Percentiles rank a stretch among this genome's conserved stretches.
Evolutionary conservation across 768 basidiomycete genomes (phyloP).

Genomic region (Podaxis sp.): DNA sequence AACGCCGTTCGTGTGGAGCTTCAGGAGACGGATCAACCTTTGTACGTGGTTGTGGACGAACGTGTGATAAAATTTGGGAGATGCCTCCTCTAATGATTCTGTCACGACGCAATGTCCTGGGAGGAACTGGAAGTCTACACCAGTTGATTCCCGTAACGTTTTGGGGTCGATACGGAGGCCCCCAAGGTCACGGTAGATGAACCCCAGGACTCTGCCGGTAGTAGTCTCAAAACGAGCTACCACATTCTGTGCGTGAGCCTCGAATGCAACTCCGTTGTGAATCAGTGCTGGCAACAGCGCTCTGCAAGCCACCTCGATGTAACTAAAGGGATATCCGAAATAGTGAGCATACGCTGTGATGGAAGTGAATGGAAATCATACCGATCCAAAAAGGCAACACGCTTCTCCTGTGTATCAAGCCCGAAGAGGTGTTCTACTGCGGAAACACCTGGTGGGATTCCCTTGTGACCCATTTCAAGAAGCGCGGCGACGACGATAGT

Average conservation of each 20-base stretch:
- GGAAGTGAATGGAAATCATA: slow-evolving; percentile 20
- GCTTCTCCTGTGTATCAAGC: slow-evolving; percentile 46
- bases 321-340: slow-evolving; percentile 30
- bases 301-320: slow-evolving; percentile 47
- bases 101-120: slow-evolving; percentile 53
- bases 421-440: slow-evolving; percentile 45
- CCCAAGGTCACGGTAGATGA: slow-evolving; percentile 56
- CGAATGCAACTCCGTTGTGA: slow-evolving; percentile 56
- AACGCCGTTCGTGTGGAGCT: slow-evolving; percentile 47
- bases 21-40: slow-evolving; percentile 51
- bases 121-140: slow-evolving; percentile 49
- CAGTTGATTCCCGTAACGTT: slow-evolving; percentile 46
- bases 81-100: slow-evolving; percentile 45
- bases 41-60: slow-evolving; percentile 61
- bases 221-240: slow-evolving; percentile 43
- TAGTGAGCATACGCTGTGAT: not conserved
- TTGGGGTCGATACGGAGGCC: slow-evolving; percentile 54
- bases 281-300: slow-evolving; percentile 53
- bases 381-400: slow-evolving; percentile 45
- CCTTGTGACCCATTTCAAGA: slow-evolving; percentile 49
- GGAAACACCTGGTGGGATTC: slow-evolving; percentile 38
- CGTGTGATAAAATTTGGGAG: slow-evolving; percentile 59
- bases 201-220: slow-evolving; percentile 44
- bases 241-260: slow-evolving; percentile 60
- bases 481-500: slow-evolving; percentile 52